phyloP scores from a whole-genome alignment of 192 early-diverging fungal genomes.

The Spinellus fusiger region DNA sequence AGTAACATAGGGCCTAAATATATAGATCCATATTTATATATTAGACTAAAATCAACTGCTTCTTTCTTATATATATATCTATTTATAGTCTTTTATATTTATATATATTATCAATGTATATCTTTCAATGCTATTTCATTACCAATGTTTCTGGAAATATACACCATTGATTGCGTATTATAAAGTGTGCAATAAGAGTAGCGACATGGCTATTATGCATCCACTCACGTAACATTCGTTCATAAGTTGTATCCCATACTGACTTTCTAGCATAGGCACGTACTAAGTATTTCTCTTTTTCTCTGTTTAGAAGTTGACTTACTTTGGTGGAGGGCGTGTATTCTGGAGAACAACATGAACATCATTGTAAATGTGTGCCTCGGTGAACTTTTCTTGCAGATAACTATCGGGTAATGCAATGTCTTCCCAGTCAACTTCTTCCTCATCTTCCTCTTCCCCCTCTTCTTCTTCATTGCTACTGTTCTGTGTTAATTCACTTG shows the following conservation, averaged over 20 bases:
- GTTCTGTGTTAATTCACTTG: not conserved
- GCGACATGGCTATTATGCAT: slow-evolving; percentile 60
- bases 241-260: slow-evolving; percentile 40
- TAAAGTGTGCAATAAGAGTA: slow-evolving; percentile 45
- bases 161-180: slow-evolving; percentile 56
- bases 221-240: slow-evolving; percentile 44
- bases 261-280: slow-evolving; percentile 20
- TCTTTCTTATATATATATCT: not conserved
- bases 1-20: too few relatives aligned
- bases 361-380: slow-evolving; percentile 25
- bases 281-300: not conserved
- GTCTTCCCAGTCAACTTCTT: slow-evolving; percentile 44
- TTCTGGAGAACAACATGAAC: slow-evolving; percentile 29
- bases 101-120: not conserved
- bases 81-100: not conserved
- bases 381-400: not conserved
- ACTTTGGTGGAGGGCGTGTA: slow-evolving; percentile 2
- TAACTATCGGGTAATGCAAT: slow-evolving; percentile 25
- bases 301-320: slow-evolving; percentile 2
- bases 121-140: slow-evolving; percentile 2
- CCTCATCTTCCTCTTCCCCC: slow-evolving; percentile 13
- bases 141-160: slow-evolving; percentile 34
- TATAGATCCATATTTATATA: slow-evolving; percentile 3
- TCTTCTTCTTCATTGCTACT: slow-evolving; percentile 3
- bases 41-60: not conserved